Percentiles rank a stretch among this genome's conserved stretches.
These are phyloP conservation scores for Pholiota molesta DNA, from an alignment of 768 basidiomycete genomes.

Conservation along the genomic window DNA sequence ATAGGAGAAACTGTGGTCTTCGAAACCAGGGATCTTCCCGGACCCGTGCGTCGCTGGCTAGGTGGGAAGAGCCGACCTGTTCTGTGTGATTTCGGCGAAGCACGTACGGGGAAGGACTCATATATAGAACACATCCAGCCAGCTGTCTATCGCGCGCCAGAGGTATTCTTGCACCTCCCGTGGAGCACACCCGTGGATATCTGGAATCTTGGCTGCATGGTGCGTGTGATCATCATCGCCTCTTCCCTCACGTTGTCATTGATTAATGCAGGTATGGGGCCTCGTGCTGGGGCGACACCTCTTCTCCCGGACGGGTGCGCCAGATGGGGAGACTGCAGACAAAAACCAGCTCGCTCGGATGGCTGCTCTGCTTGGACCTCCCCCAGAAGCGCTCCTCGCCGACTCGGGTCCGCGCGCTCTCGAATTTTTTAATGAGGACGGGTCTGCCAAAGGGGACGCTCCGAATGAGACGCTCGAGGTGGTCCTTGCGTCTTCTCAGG, in stretches of 20 bases:
- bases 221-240: conserved; percentile 14
- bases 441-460: conserved; percentile 2
- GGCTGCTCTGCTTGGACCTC: conserved; percentile 6
- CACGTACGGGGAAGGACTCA: conserved; percentile 12
- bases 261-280: conserved; percentile 1
- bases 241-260: neutral
- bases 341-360: conserved; percentile 6
- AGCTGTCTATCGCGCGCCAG: conserved; percentile 28
- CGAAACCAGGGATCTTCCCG: conserved; percentile 6
- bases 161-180: conserved; percentile 28
- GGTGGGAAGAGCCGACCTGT: conserved; percentile 19
- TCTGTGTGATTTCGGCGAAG: conserved; percentile 22
- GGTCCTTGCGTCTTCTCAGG: conserved; percentile 2
- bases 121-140: conserved; percentile 26
- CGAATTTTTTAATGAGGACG: conserved; percentile 11
- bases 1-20: conserved; percentile 17
- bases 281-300: neutral
- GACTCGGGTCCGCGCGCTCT: conserved; percentile 5
- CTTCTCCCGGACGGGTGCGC: conserved; percentile 2
- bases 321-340: neutral
- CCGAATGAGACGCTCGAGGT: conserved; percentile 8
- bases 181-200: conserved; percentile 32
- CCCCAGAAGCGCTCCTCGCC: conserved; percentile 2
- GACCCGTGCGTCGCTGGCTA: conserved; percentile 27
- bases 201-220: conserved; percentile 32